Conservation (phyloP, 1,284 basidiomycete genomes). For the Cerioporus squamosus region DNA sequence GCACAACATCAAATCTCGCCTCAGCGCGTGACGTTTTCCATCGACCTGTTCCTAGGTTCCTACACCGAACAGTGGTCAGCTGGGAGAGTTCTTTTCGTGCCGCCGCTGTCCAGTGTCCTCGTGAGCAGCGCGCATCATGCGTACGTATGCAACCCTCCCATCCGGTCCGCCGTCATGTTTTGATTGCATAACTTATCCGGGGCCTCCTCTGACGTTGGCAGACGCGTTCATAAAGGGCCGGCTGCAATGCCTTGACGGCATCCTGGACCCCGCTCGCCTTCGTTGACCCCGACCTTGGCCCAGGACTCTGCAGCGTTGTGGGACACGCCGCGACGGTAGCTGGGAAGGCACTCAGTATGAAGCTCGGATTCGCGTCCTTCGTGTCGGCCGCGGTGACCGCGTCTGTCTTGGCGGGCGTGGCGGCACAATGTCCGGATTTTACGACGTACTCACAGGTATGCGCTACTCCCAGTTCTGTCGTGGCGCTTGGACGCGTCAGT, state of each 20-base stretch:
- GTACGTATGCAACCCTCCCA: slow-evolving; percentile 14
- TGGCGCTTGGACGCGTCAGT: background rate
- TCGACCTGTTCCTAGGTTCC: slow-evolving; percentile 1
- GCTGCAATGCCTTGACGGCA: background rate
- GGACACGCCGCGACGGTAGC: slow-evolving; percentile 1
- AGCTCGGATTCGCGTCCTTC: slow-evolving; percentile 23
- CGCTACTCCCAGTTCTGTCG: background rate
- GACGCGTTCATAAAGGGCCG: slow-evolving; percentile 20
- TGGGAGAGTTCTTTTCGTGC: slow-evolving; percentile 10
- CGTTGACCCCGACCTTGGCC: background rate
- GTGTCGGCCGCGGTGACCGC: slow-evolving; percentile 20
- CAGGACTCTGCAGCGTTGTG: background rate
- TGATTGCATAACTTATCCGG: slow-evolving; percentile 6
- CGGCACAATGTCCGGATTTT: slow-evolving; percentile 63
- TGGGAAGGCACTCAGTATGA: slow-evolving; percentile 25
- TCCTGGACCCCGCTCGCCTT: slow-evolving; percentile 5
- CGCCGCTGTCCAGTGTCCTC: slow-evolving; percentile 7
- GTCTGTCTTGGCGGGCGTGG: slow-evolving; percentile 26
- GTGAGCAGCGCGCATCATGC: slow-evolving; percentile 20
- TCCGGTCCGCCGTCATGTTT: slow-evolving; percentile 19
- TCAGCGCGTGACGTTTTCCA: background rate
- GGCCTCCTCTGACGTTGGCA: slow-evolving; percentile 1
- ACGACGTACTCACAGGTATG: slow-evolving; percentile 63
- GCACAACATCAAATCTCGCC: background rate
- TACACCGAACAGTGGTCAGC: slow-evolving; percentile 21